Base-by-base conservation (phyloP, 2,329 filamentous ascomycete genomes). In the Cryphonectria nitschkei region DNA sequence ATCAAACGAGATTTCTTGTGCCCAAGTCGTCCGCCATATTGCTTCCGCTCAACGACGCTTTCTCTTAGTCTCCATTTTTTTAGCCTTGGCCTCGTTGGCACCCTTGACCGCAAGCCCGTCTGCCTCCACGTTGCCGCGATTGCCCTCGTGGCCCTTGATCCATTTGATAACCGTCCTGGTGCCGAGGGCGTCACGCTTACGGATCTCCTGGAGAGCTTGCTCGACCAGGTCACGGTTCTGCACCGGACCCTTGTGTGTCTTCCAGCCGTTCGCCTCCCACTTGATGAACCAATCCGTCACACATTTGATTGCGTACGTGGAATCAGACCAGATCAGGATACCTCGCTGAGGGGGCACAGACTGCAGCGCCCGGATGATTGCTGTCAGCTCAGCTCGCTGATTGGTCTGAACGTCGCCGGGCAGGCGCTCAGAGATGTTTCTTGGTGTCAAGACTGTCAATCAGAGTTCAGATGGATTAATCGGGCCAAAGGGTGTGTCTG, bases 321-420 rank as follows among this genome's bases (percentile, higher is more conserved):
- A 96, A 81, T 99, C 96, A n/a, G 91, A 94, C 78, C 91, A 87
- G 74, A 99, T 97, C 70, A 90, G 87, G 16, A 97, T 87, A 72
- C 89, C 85, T 70, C 92, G 87, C 70, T 90, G 85, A 22, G 87
- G 81, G 0, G 93, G 90, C 1, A 91, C 89, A 62, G 91, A 88
- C 77, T 98, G 90, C 32, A 98, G 85, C 0, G 95, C 95, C 70
- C 95, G 92, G 41, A 93, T 84, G 73, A 98, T 92, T 9, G 94
- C 96, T 34, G 93, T 95, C 71, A 99, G 85, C 82, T 99, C 96
- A n/a, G 95, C 96, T 3, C 96, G 92, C 80, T 98, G 94, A 79
- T 99, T 99, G 0, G 96, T 98, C 81, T 98, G 96, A 13, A 86
- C 85, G 22, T 86, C 84, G 66, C 94, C 94, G 67, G 85, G 81